Conservation (phyloP, 2,329 filamentous ascomycete species). For the Claviceps pazoutovae region DNA sequence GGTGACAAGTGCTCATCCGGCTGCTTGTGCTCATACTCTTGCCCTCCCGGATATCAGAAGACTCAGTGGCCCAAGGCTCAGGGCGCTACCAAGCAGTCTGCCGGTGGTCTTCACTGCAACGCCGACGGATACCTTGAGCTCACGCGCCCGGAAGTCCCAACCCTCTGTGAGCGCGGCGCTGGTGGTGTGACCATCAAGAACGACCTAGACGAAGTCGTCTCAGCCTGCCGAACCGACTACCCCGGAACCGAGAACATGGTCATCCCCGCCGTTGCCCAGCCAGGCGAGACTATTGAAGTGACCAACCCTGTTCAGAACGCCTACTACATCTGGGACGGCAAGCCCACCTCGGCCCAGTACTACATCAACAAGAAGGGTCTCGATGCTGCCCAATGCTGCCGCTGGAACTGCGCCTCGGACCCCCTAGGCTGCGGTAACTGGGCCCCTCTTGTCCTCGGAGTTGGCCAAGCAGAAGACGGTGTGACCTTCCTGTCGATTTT, state of each 20-base stretch:
- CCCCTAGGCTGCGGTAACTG: constrained; percentile 60
- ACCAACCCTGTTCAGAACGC: constrained; percentile 58
- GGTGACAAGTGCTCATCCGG: constrained; percentile 48
- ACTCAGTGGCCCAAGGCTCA: constrained; percentile 73
- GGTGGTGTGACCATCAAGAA: constrained; percentile 64
- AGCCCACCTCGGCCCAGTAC: constrained; percentile 79
- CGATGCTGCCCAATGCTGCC: constrained; percentile 52
- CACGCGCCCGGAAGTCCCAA: constrained; percentile 52
- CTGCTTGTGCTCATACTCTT: constrained; percentile 82
- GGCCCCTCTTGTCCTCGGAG: constrained; percentile 75
- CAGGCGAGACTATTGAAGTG: constrained; percentile 47
- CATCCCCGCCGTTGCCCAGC: constrained; percentile 51
- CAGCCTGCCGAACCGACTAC: constrained; percentile 91
- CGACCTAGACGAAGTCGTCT: constrained; percentile 49
- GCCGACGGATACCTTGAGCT: constrained; percentile 57
- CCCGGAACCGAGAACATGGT: constrained; percentile 84
- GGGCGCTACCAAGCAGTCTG: constrained; percentile 66
- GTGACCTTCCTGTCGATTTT: constrained; percentile 72
- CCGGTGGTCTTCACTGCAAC: constrained; percentile 80
- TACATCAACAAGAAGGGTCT: constrained; percentile 83
- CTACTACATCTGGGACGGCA: constrained; percentile 69
- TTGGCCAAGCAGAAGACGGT: constrained; percentile 51
- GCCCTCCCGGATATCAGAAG: constrained; percentile 85
- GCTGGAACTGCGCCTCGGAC: constrained; percentile 46
- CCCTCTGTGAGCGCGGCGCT: constrained; percentile 61